Evolutionary conservation across 306 rosid species (phyloP).

Genomic region (Sindora glabra): DNA sequence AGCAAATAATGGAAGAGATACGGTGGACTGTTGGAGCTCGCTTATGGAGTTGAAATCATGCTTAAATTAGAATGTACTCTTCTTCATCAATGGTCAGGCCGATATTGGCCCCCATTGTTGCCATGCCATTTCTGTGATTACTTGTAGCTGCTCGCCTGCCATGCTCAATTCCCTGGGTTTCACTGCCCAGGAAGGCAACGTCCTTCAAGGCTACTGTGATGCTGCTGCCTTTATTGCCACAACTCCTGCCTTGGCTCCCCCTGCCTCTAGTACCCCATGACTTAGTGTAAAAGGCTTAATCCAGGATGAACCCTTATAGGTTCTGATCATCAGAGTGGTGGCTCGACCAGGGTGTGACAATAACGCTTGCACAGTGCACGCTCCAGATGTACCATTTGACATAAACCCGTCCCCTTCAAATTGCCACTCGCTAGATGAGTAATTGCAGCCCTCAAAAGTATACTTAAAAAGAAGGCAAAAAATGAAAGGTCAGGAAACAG

Average conservation of each 20-base stretch:
- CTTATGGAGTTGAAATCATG: conserved; percentile 49
- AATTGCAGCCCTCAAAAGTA: conserved; percentile 18
- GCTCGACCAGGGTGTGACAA: conserved; percentile 18
- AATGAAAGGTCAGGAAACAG: too few relatives aligned
- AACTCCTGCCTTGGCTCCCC: too few relatives aligned
- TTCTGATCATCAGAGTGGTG: conserved; percentile 16
- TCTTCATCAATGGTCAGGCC: conserved; percentile 51
- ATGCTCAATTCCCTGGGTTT: conserved; percentile 48
- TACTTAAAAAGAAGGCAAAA: too few relatives aligned
- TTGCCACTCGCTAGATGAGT: conserved; percentile 18
- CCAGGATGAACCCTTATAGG: conserved; percentile 19
- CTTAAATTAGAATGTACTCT: conserved; percentile 39
- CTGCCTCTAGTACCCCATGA: too few relatives aligned
- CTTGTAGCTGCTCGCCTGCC: conserved; percentile 62
- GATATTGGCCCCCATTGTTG: conserved; percentile 51
- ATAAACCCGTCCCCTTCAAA: conserved; percentile 21
- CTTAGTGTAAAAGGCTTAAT: too few relatives aligned
- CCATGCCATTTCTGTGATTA: conserved; percentile 36
- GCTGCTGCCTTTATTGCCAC: too few relatives aligned
- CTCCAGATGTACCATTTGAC: conserved; percentile 18
- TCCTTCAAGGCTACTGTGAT: conserved; percentile 50
- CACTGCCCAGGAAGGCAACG: conserved; percentile 43
- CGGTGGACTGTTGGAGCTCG: conserved; percentile 56
- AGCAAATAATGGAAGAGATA: too few relatives aligned
- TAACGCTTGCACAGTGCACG: conserved; percentile 25